These are phyloP conservation scores for Colletotrichum trifolii DNA, from an alignment of 2,329 filamentous ascomycete genomes.

Conservation along the genomic window DNA sequence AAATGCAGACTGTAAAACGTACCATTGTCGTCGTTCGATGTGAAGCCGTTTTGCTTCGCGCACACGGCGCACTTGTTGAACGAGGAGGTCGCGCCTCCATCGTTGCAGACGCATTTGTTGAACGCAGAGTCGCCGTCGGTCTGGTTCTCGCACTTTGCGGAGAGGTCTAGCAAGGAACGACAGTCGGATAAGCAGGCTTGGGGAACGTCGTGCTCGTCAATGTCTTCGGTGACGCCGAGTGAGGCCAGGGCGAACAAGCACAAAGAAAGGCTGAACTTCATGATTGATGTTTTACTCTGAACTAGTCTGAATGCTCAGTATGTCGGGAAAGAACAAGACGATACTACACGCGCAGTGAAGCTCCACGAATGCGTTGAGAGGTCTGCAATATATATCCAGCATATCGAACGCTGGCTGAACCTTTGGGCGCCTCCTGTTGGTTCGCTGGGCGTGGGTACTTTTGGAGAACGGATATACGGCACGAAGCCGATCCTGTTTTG, in stretches of 20 bases:
- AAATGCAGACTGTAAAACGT: not conserved
- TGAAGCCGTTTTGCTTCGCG: not conserved
- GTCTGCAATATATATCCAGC: not conserved
- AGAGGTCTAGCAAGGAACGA: not conserved
- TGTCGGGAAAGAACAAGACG: not conserved
- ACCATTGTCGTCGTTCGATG: not conserved
- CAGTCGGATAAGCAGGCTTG: not conserved
- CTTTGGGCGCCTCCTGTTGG: not conserved
- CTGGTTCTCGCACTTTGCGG: not conserved
- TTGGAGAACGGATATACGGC: not conserved
- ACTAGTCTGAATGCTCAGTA: not conserved
- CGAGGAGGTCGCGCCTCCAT: not conserved
- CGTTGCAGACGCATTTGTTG: no score
- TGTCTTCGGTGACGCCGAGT: not conserved
- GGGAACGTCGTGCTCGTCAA: not conserved
- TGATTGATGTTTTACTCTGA: not conserved
- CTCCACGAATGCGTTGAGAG: no score
- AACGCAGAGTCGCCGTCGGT: not conserved
- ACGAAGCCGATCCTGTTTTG: not conserved
- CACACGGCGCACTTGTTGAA: not conserved
- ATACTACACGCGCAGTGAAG: not conserved
- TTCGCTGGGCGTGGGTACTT: not conserved
- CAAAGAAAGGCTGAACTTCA: not conserved
- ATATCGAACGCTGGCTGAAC: not conserved
- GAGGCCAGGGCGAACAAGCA: fast-evolving